Percentiles rank a stretch among this genome's conserved stretches.
These are phyloP conservation scores for Phialophora tarda DNA, from an alignment of 2,329 filamentous ascomycete genomes.

Conservation along the genomic window DNA sequence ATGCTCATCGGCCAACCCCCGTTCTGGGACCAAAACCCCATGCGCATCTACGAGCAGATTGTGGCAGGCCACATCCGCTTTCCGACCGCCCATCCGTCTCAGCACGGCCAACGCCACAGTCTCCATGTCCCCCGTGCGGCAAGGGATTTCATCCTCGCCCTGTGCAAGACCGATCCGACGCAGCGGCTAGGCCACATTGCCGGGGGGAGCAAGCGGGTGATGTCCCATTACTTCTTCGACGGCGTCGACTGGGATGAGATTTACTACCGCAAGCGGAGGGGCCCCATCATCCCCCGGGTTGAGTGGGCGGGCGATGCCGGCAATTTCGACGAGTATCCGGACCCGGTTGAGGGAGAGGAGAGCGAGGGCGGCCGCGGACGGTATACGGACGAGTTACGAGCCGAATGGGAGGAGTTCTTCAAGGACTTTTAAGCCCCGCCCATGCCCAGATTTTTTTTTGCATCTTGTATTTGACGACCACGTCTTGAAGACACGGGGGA, in stretches of 20 bases:
- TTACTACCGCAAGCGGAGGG: constrained; percentile 64
- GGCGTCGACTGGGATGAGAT: constrained; percentile 67
- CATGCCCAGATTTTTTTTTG: background rate
- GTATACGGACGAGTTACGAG: constrained; percentile 66
- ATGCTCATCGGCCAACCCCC: constrained; percentile 71
- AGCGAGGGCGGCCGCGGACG: constrained; percentile 48
- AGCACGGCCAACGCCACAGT: constrained; percentile 33
- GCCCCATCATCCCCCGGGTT: constrained; percentile 67
- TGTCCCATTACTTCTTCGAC: constrained; percentile 66
- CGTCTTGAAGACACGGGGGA: background rate
- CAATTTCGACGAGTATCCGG: constrained; percentile 70
- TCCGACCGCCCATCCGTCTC: constrained; percentile 62
- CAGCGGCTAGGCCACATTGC: constrained; percentile 68
- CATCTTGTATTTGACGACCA: background rate
- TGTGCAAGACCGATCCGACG: constrained; percentile 68
- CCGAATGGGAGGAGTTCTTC: constrained; percentile 66
- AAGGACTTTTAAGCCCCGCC: constrained; percentile 59
- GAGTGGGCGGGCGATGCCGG: constrained; percentile 64
- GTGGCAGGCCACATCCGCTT: constrained; percentile 68
- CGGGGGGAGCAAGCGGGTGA: constrained; percentile 64
- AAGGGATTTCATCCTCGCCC: constrained; percentile 64
- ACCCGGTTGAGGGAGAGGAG: constrained; percentile 58
- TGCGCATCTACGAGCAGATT: constrained; percentile 73
- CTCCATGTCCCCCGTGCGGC: constrained; percentile 51
- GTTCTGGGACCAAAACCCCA: constrained; percentile 72